phyloP scores from a whole-genome alignment of 257 asterid species.

The Lantana camara region DNA sequence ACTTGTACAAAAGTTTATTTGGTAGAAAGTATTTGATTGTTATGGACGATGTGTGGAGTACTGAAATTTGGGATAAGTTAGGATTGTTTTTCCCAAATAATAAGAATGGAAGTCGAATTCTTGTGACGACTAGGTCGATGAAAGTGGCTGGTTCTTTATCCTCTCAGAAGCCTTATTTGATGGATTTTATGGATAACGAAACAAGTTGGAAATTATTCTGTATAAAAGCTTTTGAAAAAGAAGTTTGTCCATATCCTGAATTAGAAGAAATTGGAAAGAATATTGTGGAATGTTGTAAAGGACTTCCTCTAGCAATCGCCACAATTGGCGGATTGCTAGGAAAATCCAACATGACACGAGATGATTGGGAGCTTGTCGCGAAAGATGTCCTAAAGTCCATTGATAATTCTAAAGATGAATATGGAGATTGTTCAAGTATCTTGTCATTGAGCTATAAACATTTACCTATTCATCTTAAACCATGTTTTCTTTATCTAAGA shows the following conservation, averaged over 20 bases:
- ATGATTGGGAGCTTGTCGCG: neutral
- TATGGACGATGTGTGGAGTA: conserved; percentile 15
- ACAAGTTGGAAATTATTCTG: conserved; percentile 32
- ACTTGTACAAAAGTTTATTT: neutral
- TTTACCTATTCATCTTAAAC: neutral
- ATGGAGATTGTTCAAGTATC: neutral
- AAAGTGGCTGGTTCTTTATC: conserved; percentile 23
- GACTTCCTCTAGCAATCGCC: neutral
- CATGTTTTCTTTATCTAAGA: neutral
- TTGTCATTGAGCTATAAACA: neutral
- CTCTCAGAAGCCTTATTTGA: conserved; percentile 10
- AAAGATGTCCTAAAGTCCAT: neutral
- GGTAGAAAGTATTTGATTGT: conserved; percentile 5
- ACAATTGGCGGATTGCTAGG: neutral
- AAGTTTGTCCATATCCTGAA: conserved; percentile 21
- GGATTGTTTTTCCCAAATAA: neutral
- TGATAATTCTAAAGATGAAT: neutral
- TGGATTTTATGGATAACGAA: conserved; percentile 28
- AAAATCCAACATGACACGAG: neutral
- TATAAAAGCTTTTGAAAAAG: conserved; percentile 4
- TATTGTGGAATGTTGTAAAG: neutral
- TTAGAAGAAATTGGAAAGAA: conserved; percentile 3
- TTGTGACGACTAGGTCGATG: conserved; percentile 20
- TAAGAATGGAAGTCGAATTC: neutral
- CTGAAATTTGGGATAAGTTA: neutral